These are phyloP conservation scores for Phytophthora tubulina DNA, from an alignment of 352 stramenopile species.

Conservation along the genomic window DNA sequence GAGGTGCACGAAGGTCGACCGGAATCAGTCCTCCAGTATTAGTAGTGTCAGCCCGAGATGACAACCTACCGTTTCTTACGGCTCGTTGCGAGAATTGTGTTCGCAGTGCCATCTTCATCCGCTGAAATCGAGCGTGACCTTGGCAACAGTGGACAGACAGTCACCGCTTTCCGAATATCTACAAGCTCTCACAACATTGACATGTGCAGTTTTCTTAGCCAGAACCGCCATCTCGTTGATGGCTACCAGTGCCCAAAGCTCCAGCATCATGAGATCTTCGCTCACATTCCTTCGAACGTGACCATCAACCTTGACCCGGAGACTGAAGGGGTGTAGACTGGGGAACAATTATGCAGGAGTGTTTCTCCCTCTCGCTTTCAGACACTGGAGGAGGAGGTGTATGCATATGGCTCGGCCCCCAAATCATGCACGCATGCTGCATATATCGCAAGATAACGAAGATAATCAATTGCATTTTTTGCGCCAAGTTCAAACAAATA, in stretches of 20 bases:
- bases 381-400: not conserved
- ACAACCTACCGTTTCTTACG: not conserved
- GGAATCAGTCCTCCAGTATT: too few species aligned
- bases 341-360: not conserved
- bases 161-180: too few species aligned
- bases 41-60: too few species aligned
- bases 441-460: too few species aligned
- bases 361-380: not conserved
- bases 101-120: not conserved
- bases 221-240: not conserved
- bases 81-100: not conserved
- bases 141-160: too few species aligned
- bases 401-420: too few species aligned
- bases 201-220: not conserved
- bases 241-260: not conserved
- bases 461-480: too few species aligned
- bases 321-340: not conserved
- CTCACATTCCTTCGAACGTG: not conserved
- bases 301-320: not conserved
- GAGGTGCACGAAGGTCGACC: too few species aligned
- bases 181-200: too few species aligned
- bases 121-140: too few species aligned
- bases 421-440: too few species aligned
- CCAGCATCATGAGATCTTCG: not conserved
- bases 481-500: too few species aligned